Base-by-base conservation (phyloP, 1,284 basidiomycete species). In the Apiotrichum gracile region DNA sequence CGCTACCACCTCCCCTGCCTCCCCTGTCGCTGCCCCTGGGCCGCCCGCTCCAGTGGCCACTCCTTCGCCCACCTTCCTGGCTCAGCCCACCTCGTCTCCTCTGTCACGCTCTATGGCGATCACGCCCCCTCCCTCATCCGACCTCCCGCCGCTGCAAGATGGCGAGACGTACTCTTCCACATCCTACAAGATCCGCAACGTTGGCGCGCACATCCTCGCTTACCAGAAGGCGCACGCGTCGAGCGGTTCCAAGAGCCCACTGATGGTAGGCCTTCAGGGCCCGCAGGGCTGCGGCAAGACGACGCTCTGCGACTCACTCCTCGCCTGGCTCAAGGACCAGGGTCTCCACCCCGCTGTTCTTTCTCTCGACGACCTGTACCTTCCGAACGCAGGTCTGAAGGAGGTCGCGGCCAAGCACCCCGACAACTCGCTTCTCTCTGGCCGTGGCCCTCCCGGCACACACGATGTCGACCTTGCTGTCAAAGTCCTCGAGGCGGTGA, bases 401-500 rank as follows among this genome's bases (percentile, higher is more conserved):
- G 48, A 55, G 10, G 29, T 73, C 4, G 67, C 69, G 1, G 29
- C 46, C 1, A 46, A 65, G 17, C 61, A 72, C 54, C 68, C 64
- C 3, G 53, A 66, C 40, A 74, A 73, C 54, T 42, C 54, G 13
- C 55, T 74, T 4, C 62, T 74, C 2, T 47, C 63, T 5, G 73
- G 71, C 31, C 64, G 71, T 22, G 73, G 73, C 14, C 69, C 67
- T 4, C 70, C 73, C 2, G 71, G 73, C 5, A 73, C 73, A 0
- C 71, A 73, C 50, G 71, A 73, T 46, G 43, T 66, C 5, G 54
- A 47, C 17, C 53, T 58, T 3, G 51, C 55, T 13, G 29, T 49
- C 0, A 37, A 35, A 10, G 38, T 51, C 3, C 33, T 54, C 5
- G 25, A 43, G 19, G 41, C 44, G 4, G 47, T 57, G 22, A 26